Conservation (phyloP, 345 rosid species). For the Abelmoschus esculentus region DNA sequence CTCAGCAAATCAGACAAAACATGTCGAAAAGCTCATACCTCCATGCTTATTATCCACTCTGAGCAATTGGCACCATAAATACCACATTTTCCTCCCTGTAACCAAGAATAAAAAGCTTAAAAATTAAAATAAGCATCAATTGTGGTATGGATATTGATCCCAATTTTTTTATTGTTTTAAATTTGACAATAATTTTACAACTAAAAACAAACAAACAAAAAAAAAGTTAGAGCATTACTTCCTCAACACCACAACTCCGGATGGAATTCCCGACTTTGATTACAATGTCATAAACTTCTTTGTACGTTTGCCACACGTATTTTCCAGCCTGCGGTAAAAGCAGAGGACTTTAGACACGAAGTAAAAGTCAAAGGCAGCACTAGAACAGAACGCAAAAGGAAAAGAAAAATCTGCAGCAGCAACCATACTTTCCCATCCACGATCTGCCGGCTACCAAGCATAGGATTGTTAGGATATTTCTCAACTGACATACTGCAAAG, state of each 20-base stretch:
- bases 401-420: neutral
- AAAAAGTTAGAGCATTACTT: constrained; percentile 33
- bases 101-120: constrained; percentile 2
- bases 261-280: constrained; percentile 78
- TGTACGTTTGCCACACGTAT: constrained; percentile 84
- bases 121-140: neutral
- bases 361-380: neutral
- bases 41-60: constrained; percentile 97
- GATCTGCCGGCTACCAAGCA: constrained; percentile 87
- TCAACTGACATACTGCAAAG: constrained; percentile 61
- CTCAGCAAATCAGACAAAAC: neutral
- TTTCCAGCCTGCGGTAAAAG: constrained; percentile 54
- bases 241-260: constrained; percentile 66
- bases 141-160: neutral
- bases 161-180: neutral
- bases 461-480: constrained; percentile 58
- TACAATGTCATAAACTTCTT: constrained; percentile 70
- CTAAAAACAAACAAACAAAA: neutral
- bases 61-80: constrained; percentile 84
- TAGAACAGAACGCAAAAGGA: constrained; percentile 5
- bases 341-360: neutral
- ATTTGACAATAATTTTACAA: neutral
- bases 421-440: constrained; percentile 60
- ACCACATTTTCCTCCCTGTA: constrained; percentile 79
- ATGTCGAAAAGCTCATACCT: constrained; percentile 41